A percentile compares a stretch with the other conserved stretches of the same genome.
These are phyloP conservation scores for Lepraria neglecta DNA, from an alignment of 495 filamentous ascomycete genomes.

Conservation along the genomic window DNA sequence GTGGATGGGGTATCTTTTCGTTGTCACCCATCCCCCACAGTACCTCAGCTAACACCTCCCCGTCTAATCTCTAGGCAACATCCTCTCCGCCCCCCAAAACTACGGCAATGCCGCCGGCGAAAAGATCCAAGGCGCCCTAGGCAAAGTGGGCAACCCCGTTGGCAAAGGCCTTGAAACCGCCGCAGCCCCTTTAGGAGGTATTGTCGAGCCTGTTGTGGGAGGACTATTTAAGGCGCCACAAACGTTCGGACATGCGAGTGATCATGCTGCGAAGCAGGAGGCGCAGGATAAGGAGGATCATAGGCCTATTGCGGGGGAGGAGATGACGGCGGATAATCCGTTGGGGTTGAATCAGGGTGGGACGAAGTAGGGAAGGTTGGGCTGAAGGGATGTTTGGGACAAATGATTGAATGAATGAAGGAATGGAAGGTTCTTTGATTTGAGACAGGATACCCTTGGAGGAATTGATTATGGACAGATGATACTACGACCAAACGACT, in stretches of 20 bases:
- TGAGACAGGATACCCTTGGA: not conserved
- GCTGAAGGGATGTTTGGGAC: no score
- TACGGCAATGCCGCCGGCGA: slow-evolving; percentile 24
- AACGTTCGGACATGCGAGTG: slow-evolving; percentile 15
- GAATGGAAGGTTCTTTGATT: no score
- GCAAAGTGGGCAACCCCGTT: slow-evolving; percentile 27
- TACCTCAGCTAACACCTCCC: not conserved
- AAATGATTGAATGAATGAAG: not conserved
- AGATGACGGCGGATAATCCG: slow-evolving; percentile 27
- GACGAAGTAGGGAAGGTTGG: not conserved
- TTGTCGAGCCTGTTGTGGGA: slow-evolving; percentile 28
- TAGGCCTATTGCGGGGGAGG: slow-evolving; percentile 25
- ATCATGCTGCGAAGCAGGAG: slow-evolving; percentile 18
- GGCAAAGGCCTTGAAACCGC: slow-evolving; percentile 28
- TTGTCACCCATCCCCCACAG: not conserved
- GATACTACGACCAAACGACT: no score
- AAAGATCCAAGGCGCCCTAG: slow-evolving; percentile 24
- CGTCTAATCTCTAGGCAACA: not conserved
- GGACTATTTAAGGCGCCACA: slow-evolving; percentile 25
- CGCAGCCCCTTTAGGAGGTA: slow-evolving; percentile 23
- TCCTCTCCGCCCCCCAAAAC: slow-evolving; percentile 15
- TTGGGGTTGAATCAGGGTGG: slow-evolving; percentile 26
- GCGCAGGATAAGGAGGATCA: slow-evolving; percentile 18
- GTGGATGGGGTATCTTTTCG: slow-evolving; percentile 3
- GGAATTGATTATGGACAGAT: no score